Evolutionary conservation across 2,329 filamentous ascomycete species (phyloP).

Genomic region (Claviceps paspali): DNA sequence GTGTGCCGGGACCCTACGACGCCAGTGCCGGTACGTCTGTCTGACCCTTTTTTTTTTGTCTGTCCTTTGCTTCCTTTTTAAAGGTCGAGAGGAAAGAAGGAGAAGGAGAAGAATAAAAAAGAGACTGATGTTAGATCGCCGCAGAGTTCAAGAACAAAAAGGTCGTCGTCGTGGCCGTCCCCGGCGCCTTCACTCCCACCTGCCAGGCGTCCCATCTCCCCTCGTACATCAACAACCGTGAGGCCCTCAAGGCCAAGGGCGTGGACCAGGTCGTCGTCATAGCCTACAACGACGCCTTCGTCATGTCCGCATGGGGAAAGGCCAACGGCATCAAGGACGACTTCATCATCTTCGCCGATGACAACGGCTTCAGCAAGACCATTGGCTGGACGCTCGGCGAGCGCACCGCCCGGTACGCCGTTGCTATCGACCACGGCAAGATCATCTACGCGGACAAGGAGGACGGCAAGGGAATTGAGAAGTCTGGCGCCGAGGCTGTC

Average conservation of each 20-base stretch:
- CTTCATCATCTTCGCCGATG: slow-evolving; percentile 60
- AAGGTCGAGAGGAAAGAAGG: background rate
- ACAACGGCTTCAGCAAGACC: slow-evolving; percentile 54
- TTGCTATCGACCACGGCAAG: slow-evolving; percentile 73
- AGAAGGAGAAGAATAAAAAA: background rate
- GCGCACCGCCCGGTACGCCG: slow-evolving; percentile 63
- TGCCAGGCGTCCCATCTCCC: slow-evolving; percentile 73
- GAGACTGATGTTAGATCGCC: slow-evolving; percentile 4
- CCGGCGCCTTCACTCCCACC: slow-evolving; percentile 71
- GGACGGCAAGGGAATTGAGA: slow-evolving; percentile 30
- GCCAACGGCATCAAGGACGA: slow-evolving; percentile 66
- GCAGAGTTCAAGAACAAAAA: slow-evolving; percentile 42
- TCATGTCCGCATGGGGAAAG: slow-evolving; percentile 85
- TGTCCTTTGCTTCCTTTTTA: background rate
- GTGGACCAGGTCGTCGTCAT: slow-evolving; percentile 72
- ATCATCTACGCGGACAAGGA: slow-evolving; percentile 69
- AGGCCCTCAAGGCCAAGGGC: slow-evolving; percentile 60
- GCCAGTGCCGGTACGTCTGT: slow-evolving; percentile 51
- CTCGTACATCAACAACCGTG: slow-evolving; percentile 59
- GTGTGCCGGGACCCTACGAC: slow-evolving; percentile 61
- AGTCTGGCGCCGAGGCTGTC: slow-evolving; percentile 38
- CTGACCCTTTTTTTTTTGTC: background rate
- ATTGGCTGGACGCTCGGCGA: slow-evolving; percentile 65
- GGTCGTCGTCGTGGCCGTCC: slow-evolving; percentile 39
- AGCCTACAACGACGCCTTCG: slow-evolving; percentile 71